phyloP scores from a whole-genome alignment of 306 rosid species.

The Ceratonia siliqua region DNA sequence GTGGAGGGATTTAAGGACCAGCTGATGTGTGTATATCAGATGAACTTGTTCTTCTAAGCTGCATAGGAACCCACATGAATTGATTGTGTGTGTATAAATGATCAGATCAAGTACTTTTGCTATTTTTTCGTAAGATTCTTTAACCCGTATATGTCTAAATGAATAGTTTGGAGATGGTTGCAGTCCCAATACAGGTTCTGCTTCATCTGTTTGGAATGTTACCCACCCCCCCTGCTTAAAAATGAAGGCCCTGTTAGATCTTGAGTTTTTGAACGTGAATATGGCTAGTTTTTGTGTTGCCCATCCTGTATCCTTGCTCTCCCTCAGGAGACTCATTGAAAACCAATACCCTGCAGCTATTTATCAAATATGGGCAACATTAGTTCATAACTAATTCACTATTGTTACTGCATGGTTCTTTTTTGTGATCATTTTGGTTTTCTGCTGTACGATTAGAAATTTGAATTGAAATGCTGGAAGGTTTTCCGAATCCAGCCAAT shows the following conservation, averaged over 20 bases:
- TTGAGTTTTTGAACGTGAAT: neutral
- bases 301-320: neutral
- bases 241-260: neutral
- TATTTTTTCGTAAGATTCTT: neutral
- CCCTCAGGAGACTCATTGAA: neutral
- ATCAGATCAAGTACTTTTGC: neutral
- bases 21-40: conserved; percentile 15
- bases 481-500: neutral
- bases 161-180: neutral
- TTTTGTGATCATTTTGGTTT: neutral
- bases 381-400: too few relatives aligned
- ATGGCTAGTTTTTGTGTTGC: neutral
- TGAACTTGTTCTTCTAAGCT: conserved; percentile 8
- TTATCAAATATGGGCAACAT: neutral
- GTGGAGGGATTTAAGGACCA: neutral
- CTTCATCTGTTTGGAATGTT: neutral
- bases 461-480: neutral
- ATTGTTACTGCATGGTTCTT: neutral
- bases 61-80: neutral
- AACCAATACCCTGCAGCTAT: neutral
- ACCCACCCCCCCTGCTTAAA: neutral
- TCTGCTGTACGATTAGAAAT: neutral
- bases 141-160: neutral
- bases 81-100: conserved; percentile 31
- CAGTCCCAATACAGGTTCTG: neutral